phyloP scores from a whole-genome alignment of 805 yeast species.

The Jamesozyma spencerorum region DNA sequence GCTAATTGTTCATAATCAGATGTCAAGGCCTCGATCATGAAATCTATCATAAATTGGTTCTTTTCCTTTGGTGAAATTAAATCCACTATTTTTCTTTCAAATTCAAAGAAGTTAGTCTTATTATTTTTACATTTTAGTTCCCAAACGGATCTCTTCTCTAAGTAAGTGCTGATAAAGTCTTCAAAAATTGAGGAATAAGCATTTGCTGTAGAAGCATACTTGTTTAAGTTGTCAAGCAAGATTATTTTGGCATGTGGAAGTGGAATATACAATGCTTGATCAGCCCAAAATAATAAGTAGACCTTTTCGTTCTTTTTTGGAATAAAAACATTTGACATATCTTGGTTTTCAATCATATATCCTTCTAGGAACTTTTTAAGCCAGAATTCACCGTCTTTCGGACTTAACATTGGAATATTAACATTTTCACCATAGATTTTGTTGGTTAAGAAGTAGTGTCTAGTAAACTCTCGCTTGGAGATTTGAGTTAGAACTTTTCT shows the following conservation, averaged over 20 bases:
- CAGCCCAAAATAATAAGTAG: slow-evolving; percentile 54
- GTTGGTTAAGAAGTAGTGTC: slow-evolving; percentile 42
- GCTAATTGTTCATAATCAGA: slow-evolving; percentile 37
- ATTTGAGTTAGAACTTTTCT: slow-evolving; percentile 33
- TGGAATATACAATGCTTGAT: slow-evolving; percentile 49
- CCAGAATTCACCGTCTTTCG: slow-evolving; percentile 51
- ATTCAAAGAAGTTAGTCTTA: slow-evolving; percentile 41
- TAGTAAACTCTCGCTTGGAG: slow-evolving; percentile 30
- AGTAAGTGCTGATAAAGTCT: slow-evolving; percentile 38
- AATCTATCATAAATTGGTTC: slow-evolving; percentile 45
- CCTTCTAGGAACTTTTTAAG: slow-evolving; percentile 36
- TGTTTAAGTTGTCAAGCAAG: slow-evolving; percentile 39
- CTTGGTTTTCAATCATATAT: slow-evolving; percentile 42
- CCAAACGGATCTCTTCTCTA: slow-evolving; percentile 40
- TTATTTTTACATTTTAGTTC: slow-evolving; percentile 35
- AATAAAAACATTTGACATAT: slow-evolving; percentile 36
- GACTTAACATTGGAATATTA: slow-evolving; percentile 45
- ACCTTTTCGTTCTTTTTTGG: slow-evolving; percentile 51
- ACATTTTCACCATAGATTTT: slow-evolving; percentile 47
- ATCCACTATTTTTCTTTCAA: slow-evolving; percentile 52
- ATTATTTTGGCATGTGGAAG: slow-evolving; percentile 49
- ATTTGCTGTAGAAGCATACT: slow-evolving; percentile 19
- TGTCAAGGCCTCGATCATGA: slow-evolving; percentile 47
- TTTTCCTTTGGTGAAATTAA: slow-evolving; percentile 57
- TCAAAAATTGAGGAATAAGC: slow-evolving; percentile 41